Base-by-base conservation (phyloP, 768 basidiomycete genomes). In the Cyclocybe cylindracea region DNA sequence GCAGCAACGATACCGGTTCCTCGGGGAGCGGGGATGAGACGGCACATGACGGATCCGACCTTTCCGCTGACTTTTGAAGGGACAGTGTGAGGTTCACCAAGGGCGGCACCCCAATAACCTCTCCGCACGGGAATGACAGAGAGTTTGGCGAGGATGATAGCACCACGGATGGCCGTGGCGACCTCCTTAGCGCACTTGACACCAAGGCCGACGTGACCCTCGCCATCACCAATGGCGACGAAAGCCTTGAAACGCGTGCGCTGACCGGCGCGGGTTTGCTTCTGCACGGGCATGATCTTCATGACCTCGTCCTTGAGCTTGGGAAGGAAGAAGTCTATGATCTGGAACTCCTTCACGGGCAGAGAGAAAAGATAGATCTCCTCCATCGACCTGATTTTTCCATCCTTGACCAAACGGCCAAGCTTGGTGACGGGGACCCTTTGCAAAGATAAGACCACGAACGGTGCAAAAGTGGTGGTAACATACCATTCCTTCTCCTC, bases 131-230 rank as follows among this genome's bases (percentile, higher is more conserved):
- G 97, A 67, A 98, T 88, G 70, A 98, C 92, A 43, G 93, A 94
- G 60, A 99, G 84, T 70, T 99, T 99, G 67, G 97, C 97, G 58
- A 94, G 85, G 77, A 98, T 94, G 83, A 99, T 98, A 60, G 97
- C 97, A 57, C 97, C 97, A 66, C 97, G 94, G 71, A 99, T 99
- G 63, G 97, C 97, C 51, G 95, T 97, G 32, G 97, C 97, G 66
- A 98, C 97, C 83, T 99, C 97, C 82, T 99, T 99, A 62, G 97
- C 95, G 69, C 96, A 98, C 79, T 99, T 99, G 72, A 98, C 95
- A 72, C 97, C 97, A 67, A 99, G 87, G 64, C 97, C 97, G 67
- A 99, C 95, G 71, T 98, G 97, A 51, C 97, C 96, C 66, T 98
- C 94, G 63, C 86, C 92, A 78, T 99, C 97, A 70, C 97, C 97